Evolutionary conservation across 2,329 filamentous ascomycete species (phyloP).

Genomic region (Colletotrichum falcatum): DNA sequence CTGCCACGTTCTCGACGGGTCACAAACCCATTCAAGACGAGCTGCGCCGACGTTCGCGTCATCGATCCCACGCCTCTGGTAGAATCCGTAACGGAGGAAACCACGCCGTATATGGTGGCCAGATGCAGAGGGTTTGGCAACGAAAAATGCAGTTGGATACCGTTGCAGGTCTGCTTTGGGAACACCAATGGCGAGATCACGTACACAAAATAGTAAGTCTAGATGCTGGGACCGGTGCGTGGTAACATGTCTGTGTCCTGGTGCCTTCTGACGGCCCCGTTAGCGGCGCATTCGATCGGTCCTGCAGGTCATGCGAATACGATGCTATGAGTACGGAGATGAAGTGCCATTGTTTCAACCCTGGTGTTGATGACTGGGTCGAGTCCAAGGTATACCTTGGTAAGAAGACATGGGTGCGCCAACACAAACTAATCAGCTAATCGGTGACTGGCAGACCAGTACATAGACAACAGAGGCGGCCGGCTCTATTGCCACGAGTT

Average conservation of each 20-base stretch:
- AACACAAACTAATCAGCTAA: not conserved
- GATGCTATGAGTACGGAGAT: not conserved
- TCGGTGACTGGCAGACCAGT: not conserved
- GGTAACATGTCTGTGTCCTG: not conserved
- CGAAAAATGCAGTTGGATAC: constrained; percentile 3
- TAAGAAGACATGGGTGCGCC: not conserved
- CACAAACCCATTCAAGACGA: not conserved
- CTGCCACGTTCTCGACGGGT: not conserved
- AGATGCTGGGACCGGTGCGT: not conserved
- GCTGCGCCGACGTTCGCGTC: not conserved
- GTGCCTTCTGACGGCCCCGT: not conserved
- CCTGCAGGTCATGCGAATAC: not conserved
- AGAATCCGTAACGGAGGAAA: not conserved
- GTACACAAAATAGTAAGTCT: not conserved
- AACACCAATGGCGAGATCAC: not conserved
- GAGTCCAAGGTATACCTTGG: not conserved
- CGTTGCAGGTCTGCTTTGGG: not conserved
- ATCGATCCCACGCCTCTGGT: not conserved
- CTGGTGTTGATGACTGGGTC: not conserved
- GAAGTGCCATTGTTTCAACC: not conserved
- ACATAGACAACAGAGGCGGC: not conserved
- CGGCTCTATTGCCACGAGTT: not conserved
- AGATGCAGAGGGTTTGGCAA: not conserved
- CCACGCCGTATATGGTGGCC: constrained; percentile 1
- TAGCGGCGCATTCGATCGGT: not conserved